Evolutionary conservation across 2,329 filamentous ascomycete species (phyloP), one percentile per base, ranked within the genome.

Genomic region (Onygenales sp.): DNA sequence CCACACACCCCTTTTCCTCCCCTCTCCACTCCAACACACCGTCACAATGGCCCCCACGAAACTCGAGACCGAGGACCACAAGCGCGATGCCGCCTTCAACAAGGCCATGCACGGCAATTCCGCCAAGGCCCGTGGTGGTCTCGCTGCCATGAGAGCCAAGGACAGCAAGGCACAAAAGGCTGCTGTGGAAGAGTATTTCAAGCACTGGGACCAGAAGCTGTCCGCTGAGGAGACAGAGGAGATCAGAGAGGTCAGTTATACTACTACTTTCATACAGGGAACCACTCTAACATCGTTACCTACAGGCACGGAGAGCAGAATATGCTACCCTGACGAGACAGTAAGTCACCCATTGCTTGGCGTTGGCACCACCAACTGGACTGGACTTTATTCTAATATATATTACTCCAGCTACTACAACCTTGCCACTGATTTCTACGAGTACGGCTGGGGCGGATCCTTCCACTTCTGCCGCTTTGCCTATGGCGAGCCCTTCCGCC

Each of bases 381-480:
- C 42, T 34, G 34, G 33, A 7, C 13, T 10, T 17, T 33, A 43
- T 27, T 27, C 21, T 27, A 27, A 27, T 40, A 65, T 53, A 14
- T 61, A 53, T 17, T 17, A 2, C 17, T 17, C 17, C 61, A 90
- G 86, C 71, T 95, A 96, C 80, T 96, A 96, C 78, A 95, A 96
- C 74, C 82, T 95, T 48, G 90, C 88, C n/a, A 96, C 91, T 61
- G 91, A 95, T 67, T 74, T 95, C 49, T 95, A 95, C 78, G 93
- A 97, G 77, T 93, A 95, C 63, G 93, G 91, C 64, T 98, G 93
- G 91, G 88, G 88, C 57, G 85, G 90, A 65, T 92, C 86, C 49
- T 98, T 98, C 81, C 92, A 98, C 75, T 97, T 98, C 80, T 95
- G 88, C 76, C 89, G 92, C 58, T 96, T 92, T 73, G 87, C 88